These are phyloP conservation scores for Russula earlei DNA, from an alignment of 768 basidiomycete genomes.

Conservation along the genomic window DNA sequence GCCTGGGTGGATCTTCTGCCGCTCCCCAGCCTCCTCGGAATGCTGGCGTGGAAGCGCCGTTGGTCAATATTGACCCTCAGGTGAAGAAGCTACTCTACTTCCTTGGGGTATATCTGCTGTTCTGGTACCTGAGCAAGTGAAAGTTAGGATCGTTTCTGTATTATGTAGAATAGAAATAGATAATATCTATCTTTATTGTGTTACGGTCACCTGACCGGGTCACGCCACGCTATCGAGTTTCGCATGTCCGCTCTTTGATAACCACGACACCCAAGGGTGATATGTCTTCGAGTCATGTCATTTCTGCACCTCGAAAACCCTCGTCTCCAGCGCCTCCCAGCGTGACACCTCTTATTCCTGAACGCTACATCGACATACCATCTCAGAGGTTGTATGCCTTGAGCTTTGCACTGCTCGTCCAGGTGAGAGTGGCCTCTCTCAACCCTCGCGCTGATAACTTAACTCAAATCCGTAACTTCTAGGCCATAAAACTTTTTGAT, in stretches of 20 bases:
- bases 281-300: slow-evolving; percentile 7
- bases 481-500: slow-evolving; percentile 76
- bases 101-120: slow-evolving; percentile 50
- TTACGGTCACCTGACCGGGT: slow-evolving; percentile 9
- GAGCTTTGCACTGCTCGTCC: slow-evolving; percentile 65
- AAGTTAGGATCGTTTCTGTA: background rate
- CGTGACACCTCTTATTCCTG: slow-evolving; percentile 51
- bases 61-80: slow-evolving; percentile 55
- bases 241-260: no score
- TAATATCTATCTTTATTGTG: no score
- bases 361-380: slow-evolving; percentile 63
- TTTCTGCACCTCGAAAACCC: slow-evolving; percentile 1
- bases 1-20: slow-evolving; percentile 43
- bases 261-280: background rate
- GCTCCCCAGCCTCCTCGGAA: slow-evolving; percentile 29
- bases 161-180: no score
- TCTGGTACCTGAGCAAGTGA: slow-evolving; percentile 34
- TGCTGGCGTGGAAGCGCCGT: slow-evolving; percentile 28
- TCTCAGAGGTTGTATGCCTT: slow-evolving; percentile 74
- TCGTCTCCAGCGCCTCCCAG: background rate
- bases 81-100: slow-evolving; percentile 55
- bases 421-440: slow-evolving; percentile 38
- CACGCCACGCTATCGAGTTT: background rate
- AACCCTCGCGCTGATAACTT: background rate
- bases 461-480: background rate